Conservation (phyloP, 2,329 filamentous ascomycete genomes). For the Bipolaris oryzae region DNA sequence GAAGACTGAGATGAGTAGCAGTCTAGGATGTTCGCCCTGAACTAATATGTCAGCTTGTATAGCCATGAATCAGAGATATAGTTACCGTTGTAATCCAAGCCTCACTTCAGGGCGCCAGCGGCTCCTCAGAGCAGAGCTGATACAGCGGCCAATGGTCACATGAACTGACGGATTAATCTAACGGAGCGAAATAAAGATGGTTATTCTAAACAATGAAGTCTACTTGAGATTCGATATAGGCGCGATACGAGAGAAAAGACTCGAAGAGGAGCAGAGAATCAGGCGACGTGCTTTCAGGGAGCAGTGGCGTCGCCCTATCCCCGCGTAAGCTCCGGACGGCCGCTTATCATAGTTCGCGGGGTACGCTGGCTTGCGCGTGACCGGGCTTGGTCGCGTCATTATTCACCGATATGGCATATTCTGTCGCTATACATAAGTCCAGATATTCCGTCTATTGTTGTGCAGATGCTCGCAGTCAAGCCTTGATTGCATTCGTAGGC, state of each 20-base stretch:
- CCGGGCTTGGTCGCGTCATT: constrained; percentile 22
- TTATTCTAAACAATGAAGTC: not conserved
- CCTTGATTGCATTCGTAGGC: not conserved
- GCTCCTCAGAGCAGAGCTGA: constrained; percentile 13
- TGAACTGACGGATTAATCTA: not conserved
- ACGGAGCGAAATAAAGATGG: not conserved
- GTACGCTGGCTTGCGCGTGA: constrained; percentile 30
- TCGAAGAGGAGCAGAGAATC: not conserved
- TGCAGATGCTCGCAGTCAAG: not conserved
- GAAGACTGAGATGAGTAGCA: not conserved
- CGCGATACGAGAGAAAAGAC: not conserved
- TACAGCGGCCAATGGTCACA: constrained; percentile 7
- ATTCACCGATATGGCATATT: not conserved
- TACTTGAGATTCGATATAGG: not conserved
- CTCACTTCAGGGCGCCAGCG: constrained; percentile 10
- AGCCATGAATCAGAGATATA: too few species aligned
- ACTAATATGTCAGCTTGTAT: not conserved
- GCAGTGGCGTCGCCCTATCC: constrained; percentile 25
- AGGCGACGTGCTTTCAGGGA: constrained; percentile 10
- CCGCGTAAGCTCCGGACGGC: constrained; percentile 31
- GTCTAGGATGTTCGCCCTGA: not conserved
- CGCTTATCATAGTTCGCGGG: constrained; percentile 36
- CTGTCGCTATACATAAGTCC: not conserved
- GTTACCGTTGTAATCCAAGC: constrained; percentile 7
- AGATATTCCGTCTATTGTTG: not conserved